Base-by-base conservation (phyloP, 768 basidiomycete species). In the Serendipita sp. region DNA sequence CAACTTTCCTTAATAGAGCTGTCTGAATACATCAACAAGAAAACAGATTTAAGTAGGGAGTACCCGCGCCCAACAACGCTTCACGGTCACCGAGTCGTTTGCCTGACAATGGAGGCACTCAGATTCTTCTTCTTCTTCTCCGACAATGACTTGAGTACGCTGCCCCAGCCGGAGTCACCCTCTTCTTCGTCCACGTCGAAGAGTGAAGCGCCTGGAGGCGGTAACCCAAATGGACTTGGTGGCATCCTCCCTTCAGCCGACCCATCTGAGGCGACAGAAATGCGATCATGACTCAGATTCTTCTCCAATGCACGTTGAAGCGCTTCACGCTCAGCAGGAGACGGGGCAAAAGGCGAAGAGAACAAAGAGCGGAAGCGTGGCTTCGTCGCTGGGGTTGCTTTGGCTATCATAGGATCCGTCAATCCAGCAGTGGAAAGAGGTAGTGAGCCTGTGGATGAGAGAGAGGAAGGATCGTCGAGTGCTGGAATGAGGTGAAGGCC, bases 321-420 rank as follows among this genome's bases (percentile, higher is more conserved):
- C 60, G 80, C 89, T 72, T 90, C 86, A 44, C 90, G 86, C 77
- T 93, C 90, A 65, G 84, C 88, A 61, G 85, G 86, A 65, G 89
- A 91, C 33, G 89, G 90, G 38, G 88, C 89, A 71, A 93, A 93
- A 17, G 89, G 72, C n/a, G 73, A 74, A 58, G 72, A 74, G 71
- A 77, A 74, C 63, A 75, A 3, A 9, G 24, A 22, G 22, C 53
- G 24, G 53, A 58, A 68, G 56, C 53, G 53, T 34, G 33, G 33
- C 33, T 58, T 58, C n/a, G 53, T 24, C 26, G 53, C 20, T 1
- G 53, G 53, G 17, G 53, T 24, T n/a, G 53, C 1, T 1, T n/a
- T 58, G 11, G 20, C 53, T 9, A 34, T 58, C n/a, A 9, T n/a
- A n/a, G 53, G 4, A 4, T n/a, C 53, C 9, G 20, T 11, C 9